Percentiles rank a stretch among this genome's conserved stretches.
phyloP scores from a whole-genome alignment of 768 basidiomycete species.

The Sarcodon aspratus region DNA sequence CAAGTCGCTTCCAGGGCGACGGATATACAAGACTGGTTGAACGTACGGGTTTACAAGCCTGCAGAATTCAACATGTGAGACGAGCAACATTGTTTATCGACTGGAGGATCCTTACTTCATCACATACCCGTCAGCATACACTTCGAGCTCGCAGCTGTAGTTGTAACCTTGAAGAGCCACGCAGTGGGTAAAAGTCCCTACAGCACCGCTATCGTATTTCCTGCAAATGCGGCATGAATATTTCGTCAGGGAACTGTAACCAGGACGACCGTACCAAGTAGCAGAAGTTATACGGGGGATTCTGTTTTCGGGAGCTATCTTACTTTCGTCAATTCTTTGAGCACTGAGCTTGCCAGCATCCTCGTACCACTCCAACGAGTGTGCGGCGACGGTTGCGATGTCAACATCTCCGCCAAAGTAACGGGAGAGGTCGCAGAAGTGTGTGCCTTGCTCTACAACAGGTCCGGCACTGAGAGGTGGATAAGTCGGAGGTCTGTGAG shows the following conservation, averaged over 20 bases:
- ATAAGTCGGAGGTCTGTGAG: not conserved
- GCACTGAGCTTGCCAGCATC: constrained; percentile 77
- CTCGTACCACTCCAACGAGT: constrained; percentile 90
- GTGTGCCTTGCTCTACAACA: constrained; percentile 86
- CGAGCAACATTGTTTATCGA: not conserved
- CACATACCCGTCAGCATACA: constrained; percentile 88
- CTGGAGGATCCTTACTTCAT: constrained; percentile 43
- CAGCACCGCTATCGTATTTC: constrained; percentile 94
- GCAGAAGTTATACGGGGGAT: constrained; percentile 92
- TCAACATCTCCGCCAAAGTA: constrained; percentile 97
- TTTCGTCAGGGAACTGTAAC: not conserved
- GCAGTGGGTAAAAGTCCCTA: constrained; percentile 85
- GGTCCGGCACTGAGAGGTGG: constrained; percentile 50
- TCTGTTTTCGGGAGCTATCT: constrained; percentile 78
- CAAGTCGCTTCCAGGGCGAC: constrained; percentile 70
- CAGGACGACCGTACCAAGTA: constrained; percentile 49
- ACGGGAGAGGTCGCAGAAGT: constrained; percentile 93
- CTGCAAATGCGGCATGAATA: constrained; percentile 20
- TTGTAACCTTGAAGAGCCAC: constrained; percentile 86
- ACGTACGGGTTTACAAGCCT: constrained; percentile 92
- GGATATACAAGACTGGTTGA: constrained; percentile 77
- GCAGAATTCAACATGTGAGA: not conserved
- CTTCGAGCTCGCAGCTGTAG: constrained; percentile 92
- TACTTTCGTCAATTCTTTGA: constrained; percentile 72
- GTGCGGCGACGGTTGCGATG: constrained; percentile 66